These are phyloP conservation scores for Chaetomium fimeti DNA, from an alignment of 495 filamentous ascomycete species.

Conservation along the genomic window DNA sequence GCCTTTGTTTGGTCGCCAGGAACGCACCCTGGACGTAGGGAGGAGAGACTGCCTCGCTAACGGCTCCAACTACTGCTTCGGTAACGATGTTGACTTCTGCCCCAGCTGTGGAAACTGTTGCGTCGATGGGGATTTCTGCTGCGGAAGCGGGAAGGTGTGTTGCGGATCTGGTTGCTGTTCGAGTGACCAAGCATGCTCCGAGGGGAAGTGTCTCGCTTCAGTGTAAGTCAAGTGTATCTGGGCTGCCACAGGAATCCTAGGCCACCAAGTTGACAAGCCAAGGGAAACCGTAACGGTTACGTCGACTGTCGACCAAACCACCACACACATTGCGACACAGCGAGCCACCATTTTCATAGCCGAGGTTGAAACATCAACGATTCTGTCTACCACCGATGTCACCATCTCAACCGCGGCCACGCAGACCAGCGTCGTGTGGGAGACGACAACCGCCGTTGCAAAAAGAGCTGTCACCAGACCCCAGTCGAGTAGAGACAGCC, in stretches of 20 bases:
- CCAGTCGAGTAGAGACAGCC: not conserved
- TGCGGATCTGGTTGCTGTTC: slow-evolving; percentile 36
- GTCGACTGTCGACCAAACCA: slow-evolving; percentile 23
- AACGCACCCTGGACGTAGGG: slow-evolving; percentile 21
- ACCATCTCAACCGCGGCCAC: slow-evolving; percentile 32
- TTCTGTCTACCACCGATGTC: slow-evolving; percentile 28
- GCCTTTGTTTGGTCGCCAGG: slow-evolving; percentile 23
- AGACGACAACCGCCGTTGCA: slow-evolving; percentile 23
- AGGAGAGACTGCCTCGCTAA: slow-evolving; percentile 35
- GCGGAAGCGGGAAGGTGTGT: slow-evolving; percentile 26
- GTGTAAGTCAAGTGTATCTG: slow-evolving; percentile 28
- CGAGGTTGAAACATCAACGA: slow-evolving; percentile 30
- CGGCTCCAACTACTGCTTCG: slow-evolving; percentile 40
- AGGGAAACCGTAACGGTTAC: slow-evolving; percentile 29
- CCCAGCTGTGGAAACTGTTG: slow-evolving; percentile 35
- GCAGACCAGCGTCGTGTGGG: slow-evolving; percentile 31
- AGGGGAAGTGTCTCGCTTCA: slow-evolving; percentile 30
- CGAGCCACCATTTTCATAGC: slow-evolving; percentile 30
- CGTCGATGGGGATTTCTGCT: slow-evolving; percentile 30
- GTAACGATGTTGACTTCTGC: slow-evolving; percentile 31
- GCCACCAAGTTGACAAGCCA: slow-evolving; percentile 1
- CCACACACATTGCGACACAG: slow-evolving; percentile 28
- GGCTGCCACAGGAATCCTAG: not conserved
- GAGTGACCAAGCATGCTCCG: slow-evolving; percentile 31
- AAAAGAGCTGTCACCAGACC: slow-evolving; percentile 4